Conservation (phyloP, 257 asterid genomes). For the Solanum sejunctum region DNA sequence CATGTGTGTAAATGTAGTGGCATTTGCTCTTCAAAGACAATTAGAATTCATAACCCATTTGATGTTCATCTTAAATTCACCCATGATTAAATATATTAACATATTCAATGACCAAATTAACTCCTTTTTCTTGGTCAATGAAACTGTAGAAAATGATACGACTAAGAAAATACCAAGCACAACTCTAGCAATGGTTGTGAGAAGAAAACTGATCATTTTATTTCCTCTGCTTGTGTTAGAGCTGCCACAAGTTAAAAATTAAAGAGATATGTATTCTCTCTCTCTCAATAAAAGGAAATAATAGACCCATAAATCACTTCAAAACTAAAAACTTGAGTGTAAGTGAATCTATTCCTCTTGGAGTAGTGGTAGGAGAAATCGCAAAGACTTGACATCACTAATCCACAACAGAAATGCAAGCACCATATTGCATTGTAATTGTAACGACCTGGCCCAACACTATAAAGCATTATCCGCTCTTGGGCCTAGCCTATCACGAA, state of each 20-base stretch:
- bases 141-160: conserved; percentile 57
- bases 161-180: conserved; percentile 77
- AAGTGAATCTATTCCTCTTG: conserved; percentile 9
- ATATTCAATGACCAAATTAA: background rate
- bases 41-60: background rate
- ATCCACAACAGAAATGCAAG: background rate
- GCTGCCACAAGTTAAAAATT: conserved; percentile 6
- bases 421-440: background rate
- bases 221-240: conserved; percentile 44
- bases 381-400: background rate
- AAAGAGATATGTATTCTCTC: background rate
- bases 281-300: background rate
- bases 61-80: background rate
- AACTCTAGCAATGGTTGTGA: conserved; percentile 59
- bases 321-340: conserved; percentile 13
- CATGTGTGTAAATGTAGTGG: background rate
- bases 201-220: conserved; percentile 59
- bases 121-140: conserved; percentile 53
- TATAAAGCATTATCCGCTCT: too few species aligned
- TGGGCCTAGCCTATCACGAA: too few species aligned
- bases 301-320: background rate
- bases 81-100: background rate
- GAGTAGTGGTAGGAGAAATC: background rate
- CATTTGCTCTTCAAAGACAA: background rate
- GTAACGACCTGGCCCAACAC: too few species aligned